phyloP scores from a whole-genome alignment of 108 stramenopile genomes.

The Stephanodiscus triporus region DNA sequence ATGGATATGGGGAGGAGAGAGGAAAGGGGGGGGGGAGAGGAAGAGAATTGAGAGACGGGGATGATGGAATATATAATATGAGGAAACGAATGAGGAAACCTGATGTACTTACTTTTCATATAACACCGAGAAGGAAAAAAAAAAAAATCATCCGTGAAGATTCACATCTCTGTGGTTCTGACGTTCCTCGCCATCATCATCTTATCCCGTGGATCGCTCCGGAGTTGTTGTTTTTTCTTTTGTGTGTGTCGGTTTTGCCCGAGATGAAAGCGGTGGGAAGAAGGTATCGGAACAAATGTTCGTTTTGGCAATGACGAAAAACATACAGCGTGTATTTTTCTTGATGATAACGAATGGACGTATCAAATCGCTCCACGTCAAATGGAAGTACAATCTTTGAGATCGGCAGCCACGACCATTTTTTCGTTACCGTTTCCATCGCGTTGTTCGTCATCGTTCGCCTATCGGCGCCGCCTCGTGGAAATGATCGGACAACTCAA shows the following conservation, averaged over 20 bases:
- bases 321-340: conserved; percentile 25
- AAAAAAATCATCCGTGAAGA: conserved; percentile 40
- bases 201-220: neutral
- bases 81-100: conserved; percentile 51
- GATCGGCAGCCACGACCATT: conserved; percentile 49
- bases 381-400: conserved; percentile 58
- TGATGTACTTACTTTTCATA: conserved; percentile 39
- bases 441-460: neutral
- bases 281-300: too few relatives aligned
- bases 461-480: neutral
- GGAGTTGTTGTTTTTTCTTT: neutral
- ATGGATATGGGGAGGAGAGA: too few relatives aligned
- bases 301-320: conserved; percentile 55
- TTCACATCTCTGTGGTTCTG: conserved; percentile 49
- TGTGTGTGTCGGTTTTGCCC: neutral
- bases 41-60: neutral
- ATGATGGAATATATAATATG: neutral
- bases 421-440: neutral
- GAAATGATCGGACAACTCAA: neutral
- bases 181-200: conserved; percentile 20
- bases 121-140: conserved; percentile 15
- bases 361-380: neutral
- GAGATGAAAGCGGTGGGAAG: too few relatives aligned
- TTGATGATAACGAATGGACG: conserved; percentile 26
- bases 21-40: neutral